phyloP scores from a whole-genome alignment of 2,329 filamentous ascomycete genomes.

The Diaporthe amygdali region DNA sequence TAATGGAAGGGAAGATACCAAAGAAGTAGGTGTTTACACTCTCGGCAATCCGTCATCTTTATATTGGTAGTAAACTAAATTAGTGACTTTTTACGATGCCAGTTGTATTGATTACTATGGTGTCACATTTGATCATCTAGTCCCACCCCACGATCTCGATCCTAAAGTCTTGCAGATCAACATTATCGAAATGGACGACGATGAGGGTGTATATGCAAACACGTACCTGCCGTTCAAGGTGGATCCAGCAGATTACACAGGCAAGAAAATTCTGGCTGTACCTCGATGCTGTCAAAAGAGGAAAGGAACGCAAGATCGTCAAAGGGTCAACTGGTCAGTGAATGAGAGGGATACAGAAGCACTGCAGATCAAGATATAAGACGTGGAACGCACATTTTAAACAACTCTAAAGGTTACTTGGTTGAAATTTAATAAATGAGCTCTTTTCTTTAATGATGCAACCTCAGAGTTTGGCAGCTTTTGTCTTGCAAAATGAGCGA shows the following conservation, averaged over 20 bases:
- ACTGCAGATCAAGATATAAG: not conserved
- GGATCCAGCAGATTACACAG: constrained; percentile 41
- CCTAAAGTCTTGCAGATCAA: constrained; percentile 49
- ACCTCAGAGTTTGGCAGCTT: no score
- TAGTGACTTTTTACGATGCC: not conserved
- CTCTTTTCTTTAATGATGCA: no score
- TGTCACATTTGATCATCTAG: constrained; percentile 47
- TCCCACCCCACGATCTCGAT: constrained; percentile 39
- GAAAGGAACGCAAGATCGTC: constrained; percentile 40
- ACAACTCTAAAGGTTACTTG: no score
- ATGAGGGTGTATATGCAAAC: constrained; percentile 38
- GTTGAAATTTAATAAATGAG: no score
- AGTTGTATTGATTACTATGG: constrained; percentile 41
- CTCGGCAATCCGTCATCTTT: not conserved
- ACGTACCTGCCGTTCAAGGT: constrained; percentile 38
- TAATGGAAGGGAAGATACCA: not conserved
- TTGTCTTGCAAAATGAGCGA: no score
- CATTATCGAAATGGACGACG: constrained; percentile 44
- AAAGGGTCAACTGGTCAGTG: not conserved
- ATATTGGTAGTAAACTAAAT: not conserved
- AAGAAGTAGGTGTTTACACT: not conserved
- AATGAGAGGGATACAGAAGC: not conserved
- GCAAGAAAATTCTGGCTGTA: constrained; percentile 46
- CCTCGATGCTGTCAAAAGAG: constrained; percentile 46
- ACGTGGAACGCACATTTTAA: not conserved